These are phyloP conservation scores for Penicillium sp. DNA, from an alignment of 2,329 filamentous ascomycete genomes.

Conservation along the genomic window DNA sequence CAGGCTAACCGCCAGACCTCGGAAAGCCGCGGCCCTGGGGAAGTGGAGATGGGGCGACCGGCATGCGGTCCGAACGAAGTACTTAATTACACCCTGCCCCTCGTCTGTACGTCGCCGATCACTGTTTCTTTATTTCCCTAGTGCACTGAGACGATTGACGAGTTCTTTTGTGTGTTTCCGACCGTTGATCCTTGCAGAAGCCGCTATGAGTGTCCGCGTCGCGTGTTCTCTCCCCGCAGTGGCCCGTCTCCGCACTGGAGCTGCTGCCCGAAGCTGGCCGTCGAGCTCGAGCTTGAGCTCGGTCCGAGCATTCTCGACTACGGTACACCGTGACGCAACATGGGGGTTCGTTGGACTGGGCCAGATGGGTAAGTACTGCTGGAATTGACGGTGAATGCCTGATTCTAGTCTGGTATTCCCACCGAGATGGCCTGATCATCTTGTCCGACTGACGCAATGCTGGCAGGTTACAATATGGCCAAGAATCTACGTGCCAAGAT, in stretches of 20 bases:
- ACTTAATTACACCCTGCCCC: slow-evolving; percentile 5
- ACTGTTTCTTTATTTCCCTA: background rate
- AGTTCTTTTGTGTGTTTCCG: background rate
- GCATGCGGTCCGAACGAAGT: background rate
- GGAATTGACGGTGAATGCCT: background rate
- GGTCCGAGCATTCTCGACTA: slow-evolving; percentile 49
- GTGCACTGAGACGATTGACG: background rate
- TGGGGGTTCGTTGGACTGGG: slow-evolving; percentile 64
- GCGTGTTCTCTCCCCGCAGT: slow-evolving; percentile 8
- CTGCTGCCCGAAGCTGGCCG: slow-evolving; percentile 18
- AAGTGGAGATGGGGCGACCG: background rate
- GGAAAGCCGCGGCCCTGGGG: slow-evolving; percentile 18
- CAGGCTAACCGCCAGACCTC: background rate
- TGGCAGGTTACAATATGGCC: slow-evolving; percentile 71
- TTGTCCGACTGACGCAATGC: background rate
- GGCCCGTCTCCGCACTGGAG: slow-evolving; percentile 11
- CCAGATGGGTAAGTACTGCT: slow-evolving; percentile 57
- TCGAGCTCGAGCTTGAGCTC: slow-evolving; percentile 4
- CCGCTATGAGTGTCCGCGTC: slow-evolving; percentile 17
- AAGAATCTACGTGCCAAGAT: slow-evolving; percentile 69
- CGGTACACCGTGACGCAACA: slow-evolving; percentile 48
- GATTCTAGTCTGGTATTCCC: background rate
- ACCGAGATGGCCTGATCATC: background rate
- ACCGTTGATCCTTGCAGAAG: background rate
- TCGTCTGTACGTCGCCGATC: background rate